Base-by-base conservation (phyloP, 352 stramenopile species). In the Pilasporangium apinafurcum region DNA sequence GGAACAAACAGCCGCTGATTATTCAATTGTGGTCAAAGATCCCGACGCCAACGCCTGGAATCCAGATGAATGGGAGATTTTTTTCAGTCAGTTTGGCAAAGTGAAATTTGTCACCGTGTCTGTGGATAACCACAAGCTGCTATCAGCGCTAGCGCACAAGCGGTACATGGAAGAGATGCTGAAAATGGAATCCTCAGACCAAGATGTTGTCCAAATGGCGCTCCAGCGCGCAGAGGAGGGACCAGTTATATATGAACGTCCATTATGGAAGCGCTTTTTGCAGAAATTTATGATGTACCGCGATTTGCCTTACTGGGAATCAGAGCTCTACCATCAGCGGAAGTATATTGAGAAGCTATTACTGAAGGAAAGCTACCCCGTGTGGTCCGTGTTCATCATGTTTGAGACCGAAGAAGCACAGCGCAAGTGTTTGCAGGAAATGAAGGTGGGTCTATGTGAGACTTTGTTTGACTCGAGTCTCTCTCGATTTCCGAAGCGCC, bases 331-430 rank as follows among this genome's bases (percentile, higher is more conserved):
- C 53, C 35, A 49, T 25, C 41, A 83, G 30, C 59, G 75, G 4
- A 54, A 65, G 36, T 55, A 49, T 1, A 67, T 85, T 14, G 41
- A 53, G n/a, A 46, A 30, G 10, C 55, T 83, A 27, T 26, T 76
- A 30, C 32, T 52, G 6, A 29, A 61, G 9, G 62, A 76, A 25
- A 74, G 56, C 8, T 85, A 75, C 50, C 63, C 51, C 8, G 72
- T 79, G n/a, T 85, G 65, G 66, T 77, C 62, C 0, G 78, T 92
- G 4, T 90, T 86, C 47, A 68, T 86, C 26, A 83, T 77, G 65
- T 91, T 91, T 43, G 73, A 87, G 51, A 80, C 56, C 16, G 79
- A 91, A 37, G 64, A 68, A n/a, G 62, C 62, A 2, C 70, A 87
- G 45, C 71, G 64, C 25, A 35, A 44, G 8, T 86, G 72, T 44